These are phyloP conservation scores for Coemansia asiatica DNA, from an alignment of 192 early-diverging fungal genomes.

Conservation along the genomic window DNA sequence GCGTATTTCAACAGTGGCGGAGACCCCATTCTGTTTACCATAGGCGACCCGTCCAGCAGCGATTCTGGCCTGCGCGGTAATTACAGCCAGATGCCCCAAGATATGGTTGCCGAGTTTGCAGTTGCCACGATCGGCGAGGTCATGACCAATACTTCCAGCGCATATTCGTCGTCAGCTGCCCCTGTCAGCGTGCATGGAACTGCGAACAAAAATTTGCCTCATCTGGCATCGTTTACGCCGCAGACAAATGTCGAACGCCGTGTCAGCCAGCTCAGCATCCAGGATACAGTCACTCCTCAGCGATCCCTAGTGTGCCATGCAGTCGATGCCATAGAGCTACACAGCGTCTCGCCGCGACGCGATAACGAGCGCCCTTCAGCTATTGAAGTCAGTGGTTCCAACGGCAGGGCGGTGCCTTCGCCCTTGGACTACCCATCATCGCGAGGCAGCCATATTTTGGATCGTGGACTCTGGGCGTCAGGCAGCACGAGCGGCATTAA, in stretches of 20 bases:
- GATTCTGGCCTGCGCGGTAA: constrained; percentile 1
- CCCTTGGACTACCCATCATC: constrained; percentile 37
- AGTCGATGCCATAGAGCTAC: background rate
- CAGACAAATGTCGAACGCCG: constrained; percentile 3
- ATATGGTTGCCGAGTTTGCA: constrained; percentile 41
- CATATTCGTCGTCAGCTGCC: constrained; percentile 3
- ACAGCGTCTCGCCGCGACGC: background rate
- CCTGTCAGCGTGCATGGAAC: background rate
- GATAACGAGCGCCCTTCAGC: background rate
- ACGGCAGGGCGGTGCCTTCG: constrained; percentile 11
- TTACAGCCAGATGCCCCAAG: constrained; percentile 12
- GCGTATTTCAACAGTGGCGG: constrained; percentile 47
- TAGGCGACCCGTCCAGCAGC: constrained; percentile 12
- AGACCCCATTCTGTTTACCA: constrained; percentile 41
- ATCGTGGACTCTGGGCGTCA: background rate
- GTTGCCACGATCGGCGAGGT: constrained; percentile 48
- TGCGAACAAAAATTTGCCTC: background rate
- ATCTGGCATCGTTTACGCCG: background rate
- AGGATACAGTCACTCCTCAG: constrained; percentile 6
- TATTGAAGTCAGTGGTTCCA: background rate
- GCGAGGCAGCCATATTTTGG: constrained; percentile 15
- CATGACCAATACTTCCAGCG: constrained; percentile 4
- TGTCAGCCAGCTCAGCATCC: constrained; percentile 11
- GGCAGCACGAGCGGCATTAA: constrained; percentile 9
- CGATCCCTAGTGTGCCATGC: constrained; percentile 1